Evolutionary conservation across 768 basidiomycete species (phyloP), one percentile per base, ranked within the genome.

Genomic region (Boletus eberwhitei): DNA sequence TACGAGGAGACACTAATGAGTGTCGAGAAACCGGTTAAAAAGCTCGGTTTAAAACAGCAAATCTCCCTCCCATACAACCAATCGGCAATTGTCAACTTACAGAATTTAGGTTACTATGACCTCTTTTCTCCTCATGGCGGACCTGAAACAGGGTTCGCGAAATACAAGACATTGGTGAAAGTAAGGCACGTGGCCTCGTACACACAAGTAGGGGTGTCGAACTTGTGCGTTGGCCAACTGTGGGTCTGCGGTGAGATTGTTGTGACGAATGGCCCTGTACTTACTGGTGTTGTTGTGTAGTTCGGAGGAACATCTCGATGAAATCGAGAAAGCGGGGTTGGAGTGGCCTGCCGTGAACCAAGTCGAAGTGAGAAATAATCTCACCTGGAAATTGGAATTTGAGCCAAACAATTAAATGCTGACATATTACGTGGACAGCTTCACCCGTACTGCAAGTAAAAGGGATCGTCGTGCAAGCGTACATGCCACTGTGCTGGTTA

Each of bases 381-480:
- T 43, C 41, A 39, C 19, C 17, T 17, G 8, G 45, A n/a, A 43
- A 16, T 5, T 19, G 34, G 19, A 36, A 24, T 24, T 24, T 24
- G 24, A 24, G 24, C 29, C 21, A n/a, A 34, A 34, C 39, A 32
- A 13, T 24, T 24, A 24, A 6, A 32, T 40, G 36, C 22, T 48
- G 41, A 57, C 29, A 29, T 32, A 36, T 48, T 36, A 36, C 8
- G 31, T 35, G 52, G 47, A 24, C 57, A 90, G 87, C 74, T 91
- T 12, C 89, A 90, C 55, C 55, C 88, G 62, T 93, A 86, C 68
- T 91, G 88, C 68, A 62, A 71, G 24, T 68, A n/a, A n/a, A n/a
- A n/a, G n/a, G n/a, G n/a, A 88, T 92, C 52, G 65, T 82, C 21
- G 72, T 89, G 9, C 75, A 88, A 61, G 90, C 88, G 0, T 89